Evolutionary conservation across 768 basidiomycete species (phyloP).

Genomic region (Hygrophorus pudorinus): DNA sequence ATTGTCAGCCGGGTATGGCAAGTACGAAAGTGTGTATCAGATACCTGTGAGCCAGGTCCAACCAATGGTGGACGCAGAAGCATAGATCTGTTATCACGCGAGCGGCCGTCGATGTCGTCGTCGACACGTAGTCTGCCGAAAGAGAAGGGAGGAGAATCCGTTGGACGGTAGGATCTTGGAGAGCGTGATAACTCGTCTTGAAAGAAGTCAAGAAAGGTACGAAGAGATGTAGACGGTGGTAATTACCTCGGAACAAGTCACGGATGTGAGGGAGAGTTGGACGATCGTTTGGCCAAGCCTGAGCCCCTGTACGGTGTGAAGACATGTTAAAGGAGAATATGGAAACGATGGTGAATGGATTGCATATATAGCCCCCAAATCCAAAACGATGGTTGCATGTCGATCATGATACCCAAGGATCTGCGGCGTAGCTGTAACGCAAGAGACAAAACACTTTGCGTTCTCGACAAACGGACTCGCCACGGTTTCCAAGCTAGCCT

Average conservation of each 20-base stretch:
- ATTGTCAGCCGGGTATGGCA: too few species aligned
- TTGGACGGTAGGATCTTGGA: slow-evolving; percentile 16
- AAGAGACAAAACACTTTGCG: background rate
- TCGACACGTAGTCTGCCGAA: slow-evolving; percentile 33
- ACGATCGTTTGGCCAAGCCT: slow-evolving; percentile 26
- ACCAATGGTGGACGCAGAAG: slow-evolving; percentile 3
- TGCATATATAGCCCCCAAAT: background rate
- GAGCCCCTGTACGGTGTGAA: slow-evolving; percentile 18
- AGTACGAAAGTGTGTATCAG: background rate
- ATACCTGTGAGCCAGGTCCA: slow-evolving; percentile 7
- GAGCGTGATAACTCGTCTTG: slow-evolving; percentile 41
- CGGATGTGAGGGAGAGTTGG: slow-evolving; percentile 66
- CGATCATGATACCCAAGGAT: background rate
- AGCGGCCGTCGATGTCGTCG: slow-evolving; percentile 23
- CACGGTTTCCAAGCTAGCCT: background rate
- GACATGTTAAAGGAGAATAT: slow-evolving; percentile 4
- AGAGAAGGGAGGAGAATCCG: slow-evolving; percentile 27
- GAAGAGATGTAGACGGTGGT: background rate
- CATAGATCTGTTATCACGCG: slow-evolving; percentile 6
- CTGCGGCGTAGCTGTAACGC: too few species aligned
- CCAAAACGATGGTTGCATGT: background rate
- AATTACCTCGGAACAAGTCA: slow-evolving; percentile 53
- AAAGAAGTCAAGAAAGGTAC: slow-evolving; percentile 2
- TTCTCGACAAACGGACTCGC: background rate
- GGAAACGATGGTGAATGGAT: background rate